phyloP scores from a whole-genome alignment of 768 basidiomycete genomes.

The Suillus sp. region DNA sequence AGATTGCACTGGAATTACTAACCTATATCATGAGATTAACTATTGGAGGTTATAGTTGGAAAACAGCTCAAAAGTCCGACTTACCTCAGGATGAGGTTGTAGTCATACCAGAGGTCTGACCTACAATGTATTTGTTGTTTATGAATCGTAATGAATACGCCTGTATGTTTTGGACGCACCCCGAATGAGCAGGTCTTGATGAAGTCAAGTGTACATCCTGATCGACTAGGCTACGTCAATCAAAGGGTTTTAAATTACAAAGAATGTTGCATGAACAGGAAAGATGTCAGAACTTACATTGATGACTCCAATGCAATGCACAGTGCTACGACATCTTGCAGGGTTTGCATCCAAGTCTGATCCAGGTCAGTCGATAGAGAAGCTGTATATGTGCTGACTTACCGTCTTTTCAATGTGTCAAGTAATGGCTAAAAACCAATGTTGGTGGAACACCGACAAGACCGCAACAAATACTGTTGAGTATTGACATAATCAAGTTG shows the following conservation, averaged over 20 bases:
- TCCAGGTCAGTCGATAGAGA: constrained; percentile 8
- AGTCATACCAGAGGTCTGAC: constrained; percentile 47
- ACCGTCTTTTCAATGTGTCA: constrained; percentile 34
- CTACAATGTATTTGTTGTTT: neutral
- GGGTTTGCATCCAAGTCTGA: constrained; percentile 55
- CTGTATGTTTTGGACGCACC: constrained; percentile 11
- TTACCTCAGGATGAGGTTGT: constrained; percentile 46
- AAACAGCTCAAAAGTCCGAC: constrained; percentile 42
- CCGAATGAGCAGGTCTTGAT: constrained; percentile 12
- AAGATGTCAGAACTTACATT: constrained; percentile 40
- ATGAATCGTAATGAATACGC: neutral
- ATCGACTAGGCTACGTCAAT: constrained; percentile 53
- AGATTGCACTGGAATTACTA: constrained; percentile 20
- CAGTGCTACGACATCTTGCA: constrained; percentile 70
- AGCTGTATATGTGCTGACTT: constrained; percentile 38
- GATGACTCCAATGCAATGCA: constrained; percentile 63
- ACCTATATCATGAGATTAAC: constrained; percentile 29
- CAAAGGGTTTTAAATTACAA: constrained; percentile 49
- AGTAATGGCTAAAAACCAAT: constrained; percentile 31
- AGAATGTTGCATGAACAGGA: constrained; percentile 45
- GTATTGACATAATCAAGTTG: constrained; percentile 78
- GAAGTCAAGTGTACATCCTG: constrained; percentile 18
- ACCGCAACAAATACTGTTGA: constrained; percentile 54
- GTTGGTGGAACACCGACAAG: constrained; percentile 17
- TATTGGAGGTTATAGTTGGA: constrained; percentile 46